A percentile compares a stretch with the other conserved stretches of the same genome.
phyloP scores from a whole-genome alignment of 345 rosid genomes.

The Acer negundo region DNA sequence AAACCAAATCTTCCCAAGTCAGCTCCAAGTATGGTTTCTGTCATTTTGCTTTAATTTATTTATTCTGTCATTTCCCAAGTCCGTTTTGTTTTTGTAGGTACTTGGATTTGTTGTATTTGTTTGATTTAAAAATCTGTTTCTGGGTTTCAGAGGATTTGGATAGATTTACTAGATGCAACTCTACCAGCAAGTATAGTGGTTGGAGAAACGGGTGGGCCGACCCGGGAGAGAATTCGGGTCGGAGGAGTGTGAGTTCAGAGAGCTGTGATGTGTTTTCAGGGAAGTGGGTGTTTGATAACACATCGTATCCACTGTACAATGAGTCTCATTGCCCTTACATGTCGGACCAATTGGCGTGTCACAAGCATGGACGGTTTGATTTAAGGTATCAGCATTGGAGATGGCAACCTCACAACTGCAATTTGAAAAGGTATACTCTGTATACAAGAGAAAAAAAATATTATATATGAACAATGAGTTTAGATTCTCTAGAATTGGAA shows the following conservation, averaged over 20 bases:
- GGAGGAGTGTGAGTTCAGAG: conserved; percentile 33
- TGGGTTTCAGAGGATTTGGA: conserved; percentile 62
- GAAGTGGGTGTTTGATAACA: conserved; percentile 84
- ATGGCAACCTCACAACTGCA: conserved; percentile 95
- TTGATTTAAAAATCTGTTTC: neutral
- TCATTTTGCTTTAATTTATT: neutral
- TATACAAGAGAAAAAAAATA: neutral
- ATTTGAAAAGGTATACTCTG: conserved; percentile 58
- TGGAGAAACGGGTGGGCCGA: conserved; percentile 61
- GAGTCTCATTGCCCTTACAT: conserved; percentile 92
- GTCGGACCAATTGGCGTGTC: conserved; percentile 97
- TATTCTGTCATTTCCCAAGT: too few species aligned
- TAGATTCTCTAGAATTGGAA: neutral
- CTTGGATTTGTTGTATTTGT: neutral
- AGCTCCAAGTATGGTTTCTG: conserved; percentile 43
- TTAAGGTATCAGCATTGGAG: conserved; percentile 81
- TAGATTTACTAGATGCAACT: conserved; percentile 78
- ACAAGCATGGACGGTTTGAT: conserved; percentile 92
- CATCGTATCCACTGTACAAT: conserved; percentile 70
- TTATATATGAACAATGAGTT: neutral
- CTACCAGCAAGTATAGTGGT: conserved; percentile 65
- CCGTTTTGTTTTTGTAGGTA: neutral
- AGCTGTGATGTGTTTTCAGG: conserved; percentile 83
- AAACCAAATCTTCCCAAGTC: conserved; percentile 54
- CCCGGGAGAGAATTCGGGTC: conserved; percentile 27